phyloP scores from a whole-genome alignment of 768 basidiomycete genomes.

The Amanita muscaria region DNA sequence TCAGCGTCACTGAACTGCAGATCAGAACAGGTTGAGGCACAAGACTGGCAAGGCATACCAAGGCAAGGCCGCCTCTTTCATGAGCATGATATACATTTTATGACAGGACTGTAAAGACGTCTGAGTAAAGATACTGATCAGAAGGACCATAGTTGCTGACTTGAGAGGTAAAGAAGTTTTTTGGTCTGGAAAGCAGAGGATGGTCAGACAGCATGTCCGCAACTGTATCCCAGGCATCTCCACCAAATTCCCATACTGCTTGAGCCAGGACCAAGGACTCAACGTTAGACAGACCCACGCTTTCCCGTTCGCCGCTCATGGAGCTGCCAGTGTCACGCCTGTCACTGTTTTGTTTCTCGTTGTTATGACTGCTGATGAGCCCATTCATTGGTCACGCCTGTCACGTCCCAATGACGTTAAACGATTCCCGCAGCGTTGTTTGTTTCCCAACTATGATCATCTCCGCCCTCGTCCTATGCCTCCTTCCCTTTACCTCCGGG shows the following conservation, averaged over 20 bases:
- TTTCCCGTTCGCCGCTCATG: too few relatives aligned
- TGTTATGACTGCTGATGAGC: too few relatives aligned
- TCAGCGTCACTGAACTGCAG: slow-evolving; percentile 32
- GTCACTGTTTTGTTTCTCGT: too few relatives aligned
- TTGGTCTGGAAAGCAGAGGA: slow-evolving; percentile 55
- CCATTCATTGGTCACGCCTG: too few relatives aligned
- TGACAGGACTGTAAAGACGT: slow-evolving; percentile 49
- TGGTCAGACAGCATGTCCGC: slow-evolving; percentile 61
- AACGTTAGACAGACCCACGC: slow-evolving; percentile 27
- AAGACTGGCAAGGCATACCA: slow-evolving; percentile 32
- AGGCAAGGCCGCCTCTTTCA: slow-evolving; percentile 61
- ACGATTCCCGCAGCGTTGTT: neutral
- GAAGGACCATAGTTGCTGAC: slow-evolving; percentile 29
- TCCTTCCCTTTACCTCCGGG: slow-evolving; percentile 42
- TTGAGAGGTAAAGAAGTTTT: slow-evolving; percentile 60
- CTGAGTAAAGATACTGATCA: slow-evolving; percentile 3
- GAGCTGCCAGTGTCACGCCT: slow-evolving; percentile 1
- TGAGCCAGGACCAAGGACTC: slow-evolving; percentile 82
- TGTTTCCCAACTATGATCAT: slow-evolving; percentile 32
- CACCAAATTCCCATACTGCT: slow-evolving; percentile 76
- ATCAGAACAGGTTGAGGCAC: slow-evolving; percentile 5
- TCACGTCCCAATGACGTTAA: slow-evolving; percentile 3
- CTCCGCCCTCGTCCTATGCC: slow-evolving; percentile 30
- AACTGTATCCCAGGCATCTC: slow-evolving; percentile 58
- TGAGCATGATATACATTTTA: slow-evolving; percentile 53